Base-by-base conservation (phyloP, 495 filamentous ascomycete genomes). In the Astrothelium macrocarpum region DNA sequence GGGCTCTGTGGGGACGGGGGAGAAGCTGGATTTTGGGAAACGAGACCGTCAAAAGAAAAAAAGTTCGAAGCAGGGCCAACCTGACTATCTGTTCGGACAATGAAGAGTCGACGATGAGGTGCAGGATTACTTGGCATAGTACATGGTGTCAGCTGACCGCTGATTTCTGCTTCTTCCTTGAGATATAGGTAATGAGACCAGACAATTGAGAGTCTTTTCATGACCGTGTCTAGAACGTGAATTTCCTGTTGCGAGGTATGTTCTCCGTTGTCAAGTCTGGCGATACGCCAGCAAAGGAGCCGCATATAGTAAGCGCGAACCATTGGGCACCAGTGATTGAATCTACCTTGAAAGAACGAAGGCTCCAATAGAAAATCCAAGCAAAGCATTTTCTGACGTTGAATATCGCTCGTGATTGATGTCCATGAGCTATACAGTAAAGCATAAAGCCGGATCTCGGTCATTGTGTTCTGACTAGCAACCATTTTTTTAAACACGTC, bases 321-420 rank as follows among this genome's bases (percentile, higher is more conserved):
- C 94, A 98, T 97, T 1, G 94, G 94, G 75, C 93, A 97, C 94
- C 94, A 98, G 72, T 97, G 91, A 71, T 87, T 91, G 77, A 98
- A 98, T 67, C 91, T 85, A 63, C 83, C 85, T 59, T 90, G 85
- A 73, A 97, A 97, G 18, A 86, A 78, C 43, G 87, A 81, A 65
- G 88, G 85, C 28, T 85, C 80, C n/a, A 98, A 71, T 32, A 98
- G 77, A 80, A 95, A 95, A 20, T 86, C 86, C 1, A 90, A 67
- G 70, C 90, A 96, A 26, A 96, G 72, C 10, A 79, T 74, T 29
- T 84, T 80, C 72, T 94, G 95, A 59, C 90, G 82, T 39, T 78
- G 75, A 18, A 87, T 83, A 46, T 90, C 84, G 20, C 76, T 79
- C 2, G 81, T 78, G 70, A 96, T 83, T 5, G 82, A 82, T 62